phyloP scores from a whole-genome alignment of 202 grass and related monocot species.

The Elaeis oleifera region DNA sequence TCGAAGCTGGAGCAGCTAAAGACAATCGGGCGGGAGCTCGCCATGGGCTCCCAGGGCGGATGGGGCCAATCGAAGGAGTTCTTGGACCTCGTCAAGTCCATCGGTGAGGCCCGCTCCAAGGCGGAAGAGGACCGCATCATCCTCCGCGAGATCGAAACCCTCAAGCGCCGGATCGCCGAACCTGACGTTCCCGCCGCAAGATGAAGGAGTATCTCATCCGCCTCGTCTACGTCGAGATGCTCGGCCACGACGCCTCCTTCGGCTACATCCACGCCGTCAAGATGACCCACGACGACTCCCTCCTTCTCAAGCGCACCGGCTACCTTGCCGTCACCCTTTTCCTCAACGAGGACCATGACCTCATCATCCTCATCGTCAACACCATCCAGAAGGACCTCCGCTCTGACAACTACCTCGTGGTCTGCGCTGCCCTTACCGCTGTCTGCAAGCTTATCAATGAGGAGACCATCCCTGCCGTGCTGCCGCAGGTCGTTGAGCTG shows the following conservation, averaged over 20 bases:
- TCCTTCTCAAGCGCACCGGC: slow-evolving; percentile 83
- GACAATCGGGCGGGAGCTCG: slow-evolving; percentile 94
- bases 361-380: slow-evolving; percentile 97
- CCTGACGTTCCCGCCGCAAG: slow-evolving; percentile 80
- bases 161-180: slow-evolving; percentile 79
- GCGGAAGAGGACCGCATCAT: slow-evolving; percentile 99
- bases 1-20: slow-evolving; percentile 78
- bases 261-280: slow-evolving; percentile 99
- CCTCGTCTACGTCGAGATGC: slow-evolving; percentile 98
- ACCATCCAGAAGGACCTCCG: slow-evolving; percentile 99
- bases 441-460: slow-evolving; percentile 84
- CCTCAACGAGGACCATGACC: slow-evolving; percentile 88
- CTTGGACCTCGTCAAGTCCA: slow-evolving; percentile 97
- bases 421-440: slow-evolving; percentile 68
- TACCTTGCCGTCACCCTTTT: slow-evolving; percentile 98
- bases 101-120: slow-evolving; percentile 96
- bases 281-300: slow-evolving; percentile 99
- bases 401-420: slow-evolving; percentile 92
- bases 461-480: slow-evolving; percentile 91
- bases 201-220: slow-evolving; percentile 98
- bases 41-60: slow-evolving; percentile 88
- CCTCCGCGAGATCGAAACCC: slow-evolving; percentile 76
- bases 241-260: slow-evolving; percentile 96
- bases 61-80: slow-evolving; percentile 95
- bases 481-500: slow-evolving; percentile 91